Base-by-base conservation (phyloP, 768 basidiomycete genomes). In the Russula virescens region DNA sequence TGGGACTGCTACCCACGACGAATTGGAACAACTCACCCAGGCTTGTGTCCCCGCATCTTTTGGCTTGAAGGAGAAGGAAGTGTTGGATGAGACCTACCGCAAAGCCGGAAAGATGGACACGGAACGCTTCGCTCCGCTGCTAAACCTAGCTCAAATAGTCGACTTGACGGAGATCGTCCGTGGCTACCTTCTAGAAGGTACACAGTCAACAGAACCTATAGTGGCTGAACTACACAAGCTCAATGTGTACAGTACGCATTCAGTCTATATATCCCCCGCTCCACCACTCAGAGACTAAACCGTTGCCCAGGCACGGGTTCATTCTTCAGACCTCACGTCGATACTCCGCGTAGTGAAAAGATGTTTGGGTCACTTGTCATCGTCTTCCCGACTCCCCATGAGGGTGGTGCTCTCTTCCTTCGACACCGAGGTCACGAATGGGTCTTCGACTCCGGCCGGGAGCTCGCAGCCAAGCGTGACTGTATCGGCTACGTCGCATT, bases 321-420 rank as follows among this genome's bases (percentile, higher is more conserved):
- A 0, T 82, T 80, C 67, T 83, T 82, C 74, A 81, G 80, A 65
- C 45, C 77, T 0, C 82, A 82, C 64, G 73, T 77, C 46, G 83
- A 82, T 61, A 81, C 81, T 0, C 80, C 79, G 6, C 76, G 77
- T 9, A 67, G 71, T 9, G 71, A 73, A 9, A 66, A 67, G 28
- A 82, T 83, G 77, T 78, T 84, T 42, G 82, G 79, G 1, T 82
- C 82, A 1, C 74, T 85, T 10, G 77, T 83, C 1, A 65, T 83
- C 38, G 74, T 80, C n/a, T 75, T 81, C 54, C 82, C 82, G 8
- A 78, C 77, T 0, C 28, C 66, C 0, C 77, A 83, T 65, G 71
- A 78, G 56, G 81, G 81, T 1, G 83, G 81, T 3, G 68, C 70
- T 18, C 73, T 80, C 18, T 53, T 73, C 2, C 70, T 83, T 0